These are phyloP conservation scores for Aspergillus japonicus DNA, from an alignment of 2,329 filamentous ascomycete species.

Conservation along the genomic window DNA sequence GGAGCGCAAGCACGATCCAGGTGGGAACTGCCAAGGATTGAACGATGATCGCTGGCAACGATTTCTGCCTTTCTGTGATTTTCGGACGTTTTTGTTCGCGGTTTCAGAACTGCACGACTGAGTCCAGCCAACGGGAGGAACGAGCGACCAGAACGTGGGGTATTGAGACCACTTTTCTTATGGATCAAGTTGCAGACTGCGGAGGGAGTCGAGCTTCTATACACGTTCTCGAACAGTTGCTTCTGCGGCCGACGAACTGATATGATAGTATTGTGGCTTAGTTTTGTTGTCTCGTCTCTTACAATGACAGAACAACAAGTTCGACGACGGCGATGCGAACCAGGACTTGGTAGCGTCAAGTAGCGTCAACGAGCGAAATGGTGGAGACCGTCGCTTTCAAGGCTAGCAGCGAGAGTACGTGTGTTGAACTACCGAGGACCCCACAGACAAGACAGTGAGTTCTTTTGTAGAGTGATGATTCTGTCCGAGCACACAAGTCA, in stretches of 20 bases:
- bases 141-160: slow-evolving; percentile 7
- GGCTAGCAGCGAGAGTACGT: background rate
- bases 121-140: slow-evolving; percentile 8
- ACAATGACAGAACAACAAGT: no score
- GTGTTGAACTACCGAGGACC: background rate
- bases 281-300: no score
- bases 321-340: no score
- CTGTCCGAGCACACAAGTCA: background rate
- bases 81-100: slow-evolving; percentile 9
- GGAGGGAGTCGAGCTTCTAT: background rate
- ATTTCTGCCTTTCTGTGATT: slow-evolving; percentile 15
- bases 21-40: slow-evolving; percentile 34
- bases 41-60: slow-evolving; percentile 13
- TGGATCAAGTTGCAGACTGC: background rate
- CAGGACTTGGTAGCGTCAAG: no score
- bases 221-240: background rate
- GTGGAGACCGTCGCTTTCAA: background rate
- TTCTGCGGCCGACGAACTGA: no score
- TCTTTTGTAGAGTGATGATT: background rate
- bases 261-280: no score
- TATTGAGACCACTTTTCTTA: background rate
- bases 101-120: slow-evolving; percentile 14
- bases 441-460: background rate
- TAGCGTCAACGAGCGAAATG: background rate
- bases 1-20: slow-evolving; percentile 24